A percentile compares a stretch with the other conserved stretches of the same genome.
Evolutionary conservation across 495 filamentous ascomycete species (phyloP).

Genomic region (Lindgomyces ingoldianus): DNA sequence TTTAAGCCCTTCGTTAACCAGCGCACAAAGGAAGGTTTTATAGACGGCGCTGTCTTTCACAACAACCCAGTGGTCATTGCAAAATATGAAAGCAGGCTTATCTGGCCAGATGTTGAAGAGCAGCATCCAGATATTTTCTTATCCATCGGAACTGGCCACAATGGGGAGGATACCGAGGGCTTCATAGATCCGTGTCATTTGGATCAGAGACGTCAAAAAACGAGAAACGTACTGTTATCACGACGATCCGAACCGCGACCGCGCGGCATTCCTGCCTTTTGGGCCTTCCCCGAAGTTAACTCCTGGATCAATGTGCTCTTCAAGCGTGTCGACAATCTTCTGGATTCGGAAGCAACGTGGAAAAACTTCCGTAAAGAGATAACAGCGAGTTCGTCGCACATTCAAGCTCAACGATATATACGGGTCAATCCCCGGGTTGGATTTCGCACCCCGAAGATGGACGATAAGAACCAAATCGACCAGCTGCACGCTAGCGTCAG

Average conservation of each 20-base stretch:
- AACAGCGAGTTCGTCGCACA: neutral
- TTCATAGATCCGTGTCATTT: neutral
- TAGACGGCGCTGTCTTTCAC: conserved; percentile 51
- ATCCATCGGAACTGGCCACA: conserved; percentile 49
- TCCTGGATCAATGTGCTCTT: conserved; percentile 6
- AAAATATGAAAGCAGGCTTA: conserved; percentile 50
- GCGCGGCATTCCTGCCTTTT: neutral
- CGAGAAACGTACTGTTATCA: neutral
- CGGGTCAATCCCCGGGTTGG: conserved; percentile 2
- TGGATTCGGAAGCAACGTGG: conserved; percentile 10
- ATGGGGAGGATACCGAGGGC: conserved; percentile 8
- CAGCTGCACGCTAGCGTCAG: neutral
- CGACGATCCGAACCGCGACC: neutral
- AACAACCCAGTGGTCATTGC: conserved; percentile 54
- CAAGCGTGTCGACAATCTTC: neutral
- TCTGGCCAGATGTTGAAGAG: conserved; percentile 51
- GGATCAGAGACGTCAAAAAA: neutral
- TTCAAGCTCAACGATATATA: neutral
- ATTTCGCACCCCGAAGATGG: neutral
- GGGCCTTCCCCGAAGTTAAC: conserved; percentile 4
- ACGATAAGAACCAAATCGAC: neutral
- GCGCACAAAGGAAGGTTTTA: conserved; percentile 45
- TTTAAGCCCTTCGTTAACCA: conserved; percentile 52
- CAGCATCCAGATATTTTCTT: conserved; percentile 52
- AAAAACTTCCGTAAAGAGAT: conserved; percentile 1